These are phyloP conservation scores for Xylariales sp. DNA, from an alignment of 2,329 filamentous ascomycete genomes.

Conservation along the genomic window DNA sequence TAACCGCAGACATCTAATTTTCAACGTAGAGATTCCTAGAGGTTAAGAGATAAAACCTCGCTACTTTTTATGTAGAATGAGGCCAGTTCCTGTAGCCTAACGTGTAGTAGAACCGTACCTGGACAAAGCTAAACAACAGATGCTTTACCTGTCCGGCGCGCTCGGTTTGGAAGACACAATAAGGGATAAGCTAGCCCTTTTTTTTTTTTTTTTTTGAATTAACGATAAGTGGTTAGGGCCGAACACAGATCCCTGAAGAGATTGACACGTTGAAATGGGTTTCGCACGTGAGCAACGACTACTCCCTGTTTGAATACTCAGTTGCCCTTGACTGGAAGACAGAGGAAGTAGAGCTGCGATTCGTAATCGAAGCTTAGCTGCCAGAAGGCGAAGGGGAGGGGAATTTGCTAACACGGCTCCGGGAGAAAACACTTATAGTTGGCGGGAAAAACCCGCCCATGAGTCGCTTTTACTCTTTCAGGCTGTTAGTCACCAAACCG, in stretches of 20 bases:
- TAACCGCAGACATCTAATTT: slow-evolving; percentile 37
- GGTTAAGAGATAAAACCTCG: slow-evolving; percentile 39
- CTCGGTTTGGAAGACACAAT: slow-evolving; percentile 18
- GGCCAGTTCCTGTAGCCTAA: slow-evolving; percentile 31
- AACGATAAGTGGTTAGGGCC: slow-evolving; percentile 29
- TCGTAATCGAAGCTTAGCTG: slow-evolving; percentile 38
- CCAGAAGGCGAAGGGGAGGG: not conserved
- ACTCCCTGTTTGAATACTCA: slow-evolving; percentile 38
- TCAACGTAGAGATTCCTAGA: slow-evolving; percentile 38
- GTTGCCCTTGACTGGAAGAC: slow-evolving; percentile 35
- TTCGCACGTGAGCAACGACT: slow-evolving; percentile 36
- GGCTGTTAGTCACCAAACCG: no score
- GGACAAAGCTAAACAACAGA: slow-evolving; percentile 33
- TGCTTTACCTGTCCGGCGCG: slow-evolving; percentile 32
- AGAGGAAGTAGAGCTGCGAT: slow-evolving; percentile 36
- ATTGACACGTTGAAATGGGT: slow-evolving; percentile 23
- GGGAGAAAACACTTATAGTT: slow-evolving; percentile 22
- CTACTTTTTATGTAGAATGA: slow-evolving; percentile 38
- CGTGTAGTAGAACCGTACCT: slow-evolving; percentile 25
- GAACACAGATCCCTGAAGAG: slow-evolving; percentile 11
- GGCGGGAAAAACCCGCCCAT: slow-evolving; percentile 18
- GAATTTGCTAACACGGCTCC: slow-evolving; percentile 15
- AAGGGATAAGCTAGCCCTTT: slow-evolving; percentile 19
- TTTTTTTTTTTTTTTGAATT: slow-evolving; percentile 27
- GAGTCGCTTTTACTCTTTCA: not conserved